phyloP scores from a whole-genome alignment of 495 filamentous ascomycete genomes.

The Penicillium manginii region DNA sequence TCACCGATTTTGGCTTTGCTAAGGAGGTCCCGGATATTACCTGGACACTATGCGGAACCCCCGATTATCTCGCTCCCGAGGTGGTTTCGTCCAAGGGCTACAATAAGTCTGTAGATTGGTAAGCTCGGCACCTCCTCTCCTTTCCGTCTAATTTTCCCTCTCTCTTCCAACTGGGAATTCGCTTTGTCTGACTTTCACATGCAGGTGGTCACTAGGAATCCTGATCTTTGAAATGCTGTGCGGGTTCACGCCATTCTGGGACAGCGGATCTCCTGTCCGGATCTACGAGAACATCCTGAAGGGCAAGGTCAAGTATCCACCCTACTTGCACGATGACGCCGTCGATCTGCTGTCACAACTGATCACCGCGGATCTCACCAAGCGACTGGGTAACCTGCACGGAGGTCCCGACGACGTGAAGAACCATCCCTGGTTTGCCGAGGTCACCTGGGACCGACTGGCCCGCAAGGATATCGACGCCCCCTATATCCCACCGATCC shows the following conservation, averaged over 20 bases:
- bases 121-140: constrained; percentile 35
- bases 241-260: constrained; percentile 98
- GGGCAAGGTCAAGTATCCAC: constrained; percentile 91
- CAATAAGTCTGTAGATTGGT: constrained; percentile 99
- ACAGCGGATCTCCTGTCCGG: constrained; percentile 94
- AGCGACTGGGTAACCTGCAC: constrained; percentile 90
- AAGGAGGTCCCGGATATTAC: constrained; percentile 99
- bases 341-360: constrained; percentile 88
- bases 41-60: constrained; percentile 97
- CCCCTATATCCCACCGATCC: constrained; percentile 95
- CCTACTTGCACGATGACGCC: constrained; percentile 92
- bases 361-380: constrained; percentile 93
- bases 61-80: constrained; percentile 97
- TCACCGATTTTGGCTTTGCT: constrained; percentile 98
- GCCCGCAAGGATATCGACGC: constrained; percentile 96
- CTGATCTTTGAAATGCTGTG: constrained; percentile 99
- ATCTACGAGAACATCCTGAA: constrained; percentile 99
- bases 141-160: background rate
- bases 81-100: constrained; percentile 97
- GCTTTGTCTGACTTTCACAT: constrained; percentile 5
- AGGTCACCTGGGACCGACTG: constrained; percentile 96
- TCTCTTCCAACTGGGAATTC: background rate
- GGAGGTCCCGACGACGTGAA: constrained; percentile 94
- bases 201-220: constrained; percentile 97
- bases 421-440: constrained; percentile 92